Evolutionary conservation across 371 early-diverging fungal species (phyloP).

Genomic region (Rhizopus stolonifer): DNA sequence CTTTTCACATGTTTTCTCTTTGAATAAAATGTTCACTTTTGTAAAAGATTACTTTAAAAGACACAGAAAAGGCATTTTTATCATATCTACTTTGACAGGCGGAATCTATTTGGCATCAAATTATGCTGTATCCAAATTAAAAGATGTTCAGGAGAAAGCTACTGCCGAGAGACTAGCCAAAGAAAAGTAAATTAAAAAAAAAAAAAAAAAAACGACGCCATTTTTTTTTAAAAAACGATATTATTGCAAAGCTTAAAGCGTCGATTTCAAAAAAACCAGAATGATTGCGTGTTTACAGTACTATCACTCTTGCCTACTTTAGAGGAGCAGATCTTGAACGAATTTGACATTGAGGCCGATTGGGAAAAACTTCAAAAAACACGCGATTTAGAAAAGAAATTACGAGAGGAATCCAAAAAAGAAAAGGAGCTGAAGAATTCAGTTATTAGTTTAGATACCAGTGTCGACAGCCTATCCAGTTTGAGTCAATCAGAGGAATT

Average conservation of each 20-base stretch:
- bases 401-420: slow-evolving; percentile 22
- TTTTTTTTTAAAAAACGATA: no score
- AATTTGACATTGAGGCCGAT: slow-evolving; percentile 77
- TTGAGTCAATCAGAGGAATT: slow-evolving; percentile 13
- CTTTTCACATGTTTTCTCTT: no score
- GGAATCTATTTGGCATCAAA: no score
- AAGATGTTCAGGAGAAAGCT: slow-evolving; percentile 68
- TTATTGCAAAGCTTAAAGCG: slow-evolving; percentile 82
- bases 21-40: no score
- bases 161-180: slow-evolving; percentile 65
- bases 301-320: slow-evolving; percentile 74
- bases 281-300: slow-evolving; percentile 86
- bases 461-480: slow-evolving; percentile 27
- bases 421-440: slow-evolving; percentile 9
- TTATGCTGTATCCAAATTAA: no score
- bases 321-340: slow-evolving; percentile 71
- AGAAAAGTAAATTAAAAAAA: slow-evolving; percentile 63
- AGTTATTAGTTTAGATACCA: slow-evolving; percentile 21
- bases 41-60: no score
- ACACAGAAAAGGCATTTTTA: no score
- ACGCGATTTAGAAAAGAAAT: slow-evolving; percentile 40
- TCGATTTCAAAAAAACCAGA: slow-evolving; percentile 92
- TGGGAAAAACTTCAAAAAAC: slow-evolving; percentile 68
- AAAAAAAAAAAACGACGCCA: no score
- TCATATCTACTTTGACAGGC: no score